Evolutionary conservation across 139 green algal genomes (phyloP).

Genomic region (Deuterostichococcus epilithicus): DNA sequence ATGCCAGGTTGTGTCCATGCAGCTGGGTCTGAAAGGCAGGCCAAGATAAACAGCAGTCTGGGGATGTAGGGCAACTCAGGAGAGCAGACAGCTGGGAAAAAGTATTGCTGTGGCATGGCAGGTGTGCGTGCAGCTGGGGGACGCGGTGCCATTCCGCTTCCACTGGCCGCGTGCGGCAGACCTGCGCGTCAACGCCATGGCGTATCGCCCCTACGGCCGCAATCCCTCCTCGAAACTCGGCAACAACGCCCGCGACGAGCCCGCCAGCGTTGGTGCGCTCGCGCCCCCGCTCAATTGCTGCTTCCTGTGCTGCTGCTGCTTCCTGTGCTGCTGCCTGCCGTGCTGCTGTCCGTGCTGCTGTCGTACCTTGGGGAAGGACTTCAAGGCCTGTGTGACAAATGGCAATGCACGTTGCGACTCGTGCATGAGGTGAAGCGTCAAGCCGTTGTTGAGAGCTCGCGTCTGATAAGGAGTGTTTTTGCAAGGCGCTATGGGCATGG

Average conservation of each 20-base stretch:
- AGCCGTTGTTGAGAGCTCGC: too few species aligned
- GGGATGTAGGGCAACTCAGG: too few species aligned
- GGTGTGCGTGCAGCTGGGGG: slow-evolving; percentile 37
- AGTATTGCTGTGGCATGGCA: not conserved
- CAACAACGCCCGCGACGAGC: slow-evolving; percentile 70
- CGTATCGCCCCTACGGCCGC: slow-evolving; percentile 39
- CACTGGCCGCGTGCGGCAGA: slow-evolving; percentile 65
- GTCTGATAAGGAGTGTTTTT: too few species aligned
- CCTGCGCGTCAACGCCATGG: slow-evolving; percentile 51
- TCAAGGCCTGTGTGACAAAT: too few species aligned
- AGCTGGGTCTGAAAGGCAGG: too few species aligned
- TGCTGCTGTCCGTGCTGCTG: not conserved
- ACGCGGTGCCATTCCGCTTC: slow-evolving; percentile 57
- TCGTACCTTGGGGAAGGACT: too few species aligned
- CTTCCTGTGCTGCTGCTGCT: not conserved
- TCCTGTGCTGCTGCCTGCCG: too few species aligned
- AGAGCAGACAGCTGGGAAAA: not conserved
- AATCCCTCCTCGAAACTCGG: slow-evolving; percentile 54
- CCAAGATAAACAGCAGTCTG: too few species aligned
- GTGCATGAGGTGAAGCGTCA: too few species aligned
- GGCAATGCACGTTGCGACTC: too few species aligned
- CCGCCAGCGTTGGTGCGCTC: slow-evolving; percentile 45
- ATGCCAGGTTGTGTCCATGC: slow-evolving; percentile 35
- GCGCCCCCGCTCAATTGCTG: not conserved
- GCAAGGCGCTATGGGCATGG: too few species aligned